A percentile compares a stretch with the other conserved stretches of the same genome.
phyloP scores from a whole-genome alignment of 1,284 basidiomycete species.

The Irpex sp. region DNA sequence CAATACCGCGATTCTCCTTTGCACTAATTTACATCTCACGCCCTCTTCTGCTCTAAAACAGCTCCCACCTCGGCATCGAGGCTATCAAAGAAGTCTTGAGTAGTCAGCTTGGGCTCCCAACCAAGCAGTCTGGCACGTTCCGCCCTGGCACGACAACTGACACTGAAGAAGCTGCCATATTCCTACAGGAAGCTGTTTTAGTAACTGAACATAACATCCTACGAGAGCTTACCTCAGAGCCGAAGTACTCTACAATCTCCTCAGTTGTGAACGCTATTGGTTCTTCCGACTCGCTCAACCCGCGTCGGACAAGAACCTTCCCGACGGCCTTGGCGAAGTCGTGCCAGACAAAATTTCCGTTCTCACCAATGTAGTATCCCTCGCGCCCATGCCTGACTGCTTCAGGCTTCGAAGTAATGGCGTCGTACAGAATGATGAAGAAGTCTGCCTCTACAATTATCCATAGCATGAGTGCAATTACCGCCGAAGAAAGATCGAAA shows the following conservation, averaged over 20 bases:
- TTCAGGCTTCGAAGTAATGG: constrained; percentile 8
- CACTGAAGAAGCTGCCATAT: constrained; percentile 19
- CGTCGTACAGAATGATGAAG: constrained; percentile 19
- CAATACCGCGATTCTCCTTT: too few relatives aligned
- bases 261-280: constrained; percentile 26
- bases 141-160: constrained; percentile 33
- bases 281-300: constrained; percentile 19
- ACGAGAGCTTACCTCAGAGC: constrained; percentile 5
- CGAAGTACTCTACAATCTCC: constrained; percentile 23
- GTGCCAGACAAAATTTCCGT: constrained; percentile 37
- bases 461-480: background rate
- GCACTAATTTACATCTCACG: too few relatives aligned
- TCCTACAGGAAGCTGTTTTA: background rate
- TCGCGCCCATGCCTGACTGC: constrained; percentile 32
- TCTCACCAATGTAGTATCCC: constrained; percentile 45
- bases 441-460: constrained; percentile 15
- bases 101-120: constrained; percentile 25
- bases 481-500: background rate
- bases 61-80: constrained; percentile 13
- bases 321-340: constrained; percentile 30
- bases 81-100: constrained; percentile 24
- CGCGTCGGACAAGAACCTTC: constrained; percentile 24
- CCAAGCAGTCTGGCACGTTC: constrained; percentile 34
- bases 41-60: background rate
- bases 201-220: background rate